Percentiles rank a stretch among this genome's conserved stretches.
Evolutionary conservation across 2,329 filamentous ascomycete genomes (phyloP).

Genomic region (Chaetomium globosum): DNA sequence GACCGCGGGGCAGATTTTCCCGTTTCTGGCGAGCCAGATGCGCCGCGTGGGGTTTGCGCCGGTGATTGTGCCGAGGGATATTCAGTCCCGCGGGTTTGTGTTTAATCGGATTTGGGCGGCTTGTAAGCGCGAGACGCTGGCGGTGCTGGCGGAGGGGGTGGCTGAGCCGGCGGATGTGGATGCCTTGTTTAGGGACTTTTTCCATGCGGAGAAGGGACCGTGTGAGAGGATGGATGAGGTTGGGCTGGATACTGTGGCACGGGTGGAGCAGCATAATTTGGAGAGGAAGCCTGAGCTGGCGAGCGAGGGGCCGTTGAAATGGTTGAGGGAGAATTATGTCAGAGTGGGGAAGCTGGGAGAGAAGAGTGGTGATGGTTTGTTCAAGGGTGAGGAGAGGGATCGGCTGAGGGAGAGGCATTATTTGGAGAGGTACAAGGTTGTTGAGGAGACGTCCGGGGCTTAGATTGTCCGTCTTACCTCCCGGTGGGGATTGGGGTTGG

Average conservation of each 20-base stretch:
- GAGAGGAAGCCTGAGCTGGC: slow-evolving; percentile 30
- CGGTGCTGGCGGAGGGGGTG: slow-evolving; percentile 40
- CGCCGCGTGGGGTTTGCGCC: slow-evolving; percentile 39
- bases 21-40: slow-evolving; percentile 39
- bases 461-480: slow-evolving; percentile 13
- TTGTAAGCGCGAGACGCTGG: slow-evolving; percentile 43
- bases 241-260: slow-evolving; percentile 41
- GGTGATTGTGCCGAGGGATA: slow-evolving; percentile 35
- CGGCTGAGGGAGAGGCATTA: slow-evolving; percentile 34
- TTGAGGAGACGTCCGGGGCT: slow-evolving; percentile 37
- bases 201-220: slow-evolving; percentile 39
- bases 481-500: background rate
- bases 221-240: slow-evolving; percentile 43
- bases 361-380: slow-evolving; percentile 40
- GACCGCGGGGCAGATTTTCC: slow-evolving; percentile 38
- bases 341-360: slow-evolving; percentile 38
- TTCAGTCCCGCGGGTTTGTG: slow-evolving; percentile 42
- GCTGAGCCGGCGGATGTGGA: slow-evolving; percentile 42
- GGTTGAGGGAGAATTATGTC: slow-evolving; percentile 39
- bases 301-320: slow-evolving; percentile 30
- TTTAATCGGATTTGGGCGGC: slow-evolving; percentile 45
- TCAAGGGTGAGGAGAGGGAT: slow-evolving; percentile 35
- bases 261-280: slow-evolving; percentile 39
- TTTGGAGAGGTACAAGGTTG: slow-evolving; percentile 25
- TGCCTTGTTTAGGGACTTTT: slow-evolving; percentile 40